Evolutionary conservation across 257 asterid genomes (phyloP), one percentile per base, ranked within the genome.

Genomic region (Leonotis leonurus): DNA sequence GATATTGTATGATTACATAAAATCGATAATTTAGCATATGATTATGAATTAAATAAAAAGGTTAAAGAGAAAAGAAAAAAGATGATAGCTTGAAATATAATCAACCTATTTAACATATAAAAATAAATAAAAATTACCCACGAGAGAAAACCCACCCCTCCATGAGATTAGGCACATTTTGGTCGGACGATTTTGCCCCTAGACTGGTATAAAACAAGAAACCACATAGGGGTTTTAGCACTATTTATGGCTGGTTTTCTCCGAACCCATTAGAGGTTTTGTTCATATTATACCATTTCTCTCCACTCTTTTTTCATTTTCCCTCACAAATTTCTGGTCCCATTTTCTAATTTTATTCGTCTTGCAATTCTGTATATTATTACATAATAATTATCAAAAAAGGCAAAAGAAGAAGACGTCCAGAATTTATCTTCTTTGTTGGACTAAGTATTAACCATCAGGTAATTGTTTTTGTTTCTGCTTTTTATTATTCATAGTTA

Each of bases 151-250:
- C 57, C 71, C n/a, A n/a, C 60, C 68, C 22, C 63, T 16, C 63
- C 16, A 36, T 13, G 60, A 44, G 64, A 57, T 65, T 27, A 53
- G 65, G 40, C 57, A 39, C 26, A 18, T 32, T 57, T 56, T 35
- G 3, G 61, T 41, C 57, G 70, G 80, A 72, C 75, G 24, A 11
- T 56, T 61, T 33, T 59, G 13, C 67, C 75, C 77, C 61, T 39
- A 1, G 11, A 77, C 74, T 45, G 68, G 54, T 51, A 1, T 12
- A 1, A 65, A 60, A 52, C 32, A 27, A 27, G 32, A 27, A 57
- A 22, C 60, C 43, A 9, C 56, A 49, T 17, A 40, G 73, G 76
- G 83, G 78, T 73, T 77, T 80, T 65, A 74, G 60, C 33, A 51
- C 37, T 21, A n/a, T 8, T 39, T 14, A 9, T 20, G 40, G 41